phyloP scores from a whole-genome alignment of 2,329 filamentous ascomycete genomes.

The Magnaporthiopsis incrustans region DNA sequence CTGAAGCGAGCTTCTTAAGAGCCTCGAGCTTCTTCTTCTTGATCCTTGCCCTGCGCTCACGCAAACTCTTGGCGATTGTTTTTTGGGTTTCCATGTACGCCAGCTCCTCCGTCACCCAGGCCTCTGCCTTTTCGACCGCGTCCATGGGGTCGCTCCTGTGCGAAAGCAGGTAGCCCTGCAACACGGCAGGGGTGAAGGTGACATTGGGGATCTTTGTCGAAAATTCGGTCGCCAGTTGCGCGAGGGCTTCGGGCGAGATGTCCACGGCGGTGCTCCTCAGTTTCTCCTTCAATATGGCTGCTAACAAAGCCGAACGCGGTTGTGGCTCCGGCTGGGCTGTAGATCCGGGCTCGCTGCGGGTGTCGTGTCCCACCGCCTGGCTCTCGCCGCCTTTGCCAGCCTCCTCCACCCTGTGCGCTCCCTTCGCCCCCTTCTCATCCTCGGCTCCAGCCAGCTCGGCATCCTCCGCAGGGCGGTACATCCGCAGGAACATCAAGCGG shows the following conservation, averaged over 20 bases:
- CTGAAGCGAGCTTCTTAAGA: background rate
- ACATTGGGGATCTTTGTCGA: conserved; percentile 40
- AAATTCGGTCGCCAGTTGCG: conserved; percentile 45
- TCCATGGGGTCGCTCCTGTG: conserved; percentile 30
- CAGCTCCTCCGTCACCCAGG: conserved; percentile 29
- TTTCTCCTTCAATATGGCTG: background rate
- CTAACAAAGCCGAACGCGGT: background rate
- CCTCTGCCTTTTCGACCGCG: conserved; percentile 24
- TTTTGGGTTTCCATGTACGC: conserved; percentile 13
- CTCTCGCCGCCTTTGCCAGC: background rate
- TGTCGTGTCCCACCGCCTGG: conserved; percentile 12
- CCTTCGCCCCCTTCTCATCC: background rate
- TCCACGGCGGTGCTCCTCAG: conserved; percentile 9
- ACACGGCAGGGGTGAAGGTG: conserved; percentile 38
- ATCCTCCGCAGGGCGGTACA: conserved; percentile 30
- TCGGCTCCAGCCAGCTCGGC: conserved; percentile 8
- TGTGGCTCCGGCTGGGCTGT: background rate
- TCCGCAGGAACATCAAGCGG: conserved; percentile 37
- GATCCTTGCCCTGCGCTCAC: background rate
- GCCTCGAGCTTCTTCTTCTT: conserved; percentile 6
- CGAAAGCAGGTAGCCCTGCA: conserved; percentile 40
- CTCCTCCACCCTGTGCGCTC: too few species aligned
- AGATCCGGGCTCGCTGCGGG: conserved; percentile 8
- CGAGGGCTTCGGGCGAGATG: conserved; percentile 18
- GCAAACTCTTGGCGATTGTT: conserved; percentile 11